A percentile compares a stretch with the other conserved stretches of the same genome.
phyloP scores from a whole-genome alignment of 2,329 filamentous ascomycete genomes.

The Conoideocrella luteorostrata region DNA sequence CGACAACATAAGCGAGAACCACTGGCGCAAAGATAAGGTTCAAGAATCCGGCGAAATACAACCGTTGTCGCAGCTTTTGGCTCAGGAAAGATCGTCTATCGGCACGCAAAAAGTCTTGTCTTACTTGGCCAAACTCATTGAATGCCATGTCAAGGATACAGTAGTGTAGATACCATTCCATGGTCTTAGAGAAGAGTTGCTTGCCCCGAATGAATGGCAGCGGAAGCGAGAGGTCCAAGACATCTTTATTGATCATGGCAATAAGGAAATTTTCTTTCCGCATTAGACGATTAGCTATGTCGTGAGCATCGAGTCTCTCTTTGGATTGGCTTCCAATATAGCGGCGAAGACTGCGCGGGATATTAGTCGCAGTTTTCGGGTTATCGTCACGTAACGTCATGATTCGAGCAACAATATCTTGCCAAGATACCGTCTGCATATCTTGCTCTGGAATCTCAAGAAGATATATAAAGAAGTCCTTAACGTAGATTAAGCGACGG shows the following conservation, averaged over 20 bases:
- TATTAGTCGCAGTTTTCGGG: constrained; percentile 62
- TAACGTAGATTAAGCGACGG: constrained; percentile 66
- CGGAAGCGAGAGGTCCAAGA: constrained; percentile 79
- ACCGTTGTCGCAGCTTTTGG: constrained; percentile 67
- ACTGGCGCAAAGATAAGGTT: constrained; percentile 84
- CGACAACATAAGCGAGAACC: constrained; percentile 75
- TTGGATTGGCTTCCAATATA: constrained; percentile 79
- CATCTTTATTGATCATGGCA: constrained; percentile 93
- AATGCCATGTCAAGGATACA: constrained; percentile 93
- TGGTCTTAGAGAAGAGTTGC: constrained; percentile 79
- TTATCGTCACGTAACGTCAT: constrained; percentile 82
- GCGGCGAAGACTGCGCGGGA: constrained; percentile 44
- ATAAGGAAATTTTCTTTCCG: constrained; percentile 95
- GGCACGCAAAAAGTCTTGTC: constrained; percentile 77
- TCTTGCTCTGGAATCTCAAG: constrained; percentile 76
- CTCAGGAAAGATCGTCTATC: constrained; percentile 75
- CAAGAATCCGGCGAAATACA: constrained; percentile 77
- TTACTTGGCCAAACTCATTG: constrained; percentile 79
- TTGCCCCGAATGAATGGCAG: constrained; percentile 74
- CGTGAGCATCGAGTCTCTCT: constrained; percentile 89
- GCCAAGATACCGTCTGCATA: constrained; percentile 93
- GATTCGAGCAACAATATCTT: constrained; percentile 77
- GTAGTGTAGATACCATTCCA: constrained; percentile 88
- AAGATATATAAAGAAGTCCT: constrained; percentile 78
- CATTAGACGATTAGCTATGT: constrained; percentile 96